Conservation (phyloP, 164 flowering plant species). For the Aristolochia fimbriata region DNA sequence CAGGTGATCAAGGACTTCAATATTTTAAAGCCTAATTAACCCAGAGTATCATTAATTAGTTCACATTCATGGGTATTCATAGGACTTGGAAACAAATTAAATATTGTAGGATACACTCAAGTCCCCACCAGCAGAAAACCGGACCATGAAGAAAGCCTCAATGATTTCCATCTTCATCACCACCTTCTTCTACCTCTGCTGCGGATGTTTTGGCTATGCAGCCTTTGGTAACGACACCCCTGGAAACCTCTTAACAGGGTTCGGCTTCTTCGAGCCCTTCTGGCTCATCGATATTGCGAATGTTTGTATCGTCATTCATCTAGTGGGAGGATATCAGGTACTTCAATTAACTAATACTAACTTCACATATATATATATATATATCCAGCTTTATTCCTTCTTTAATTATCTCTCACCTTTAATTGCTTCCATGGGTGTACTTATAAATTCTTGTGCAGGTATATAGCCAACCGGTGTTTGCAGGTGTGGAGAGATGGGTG, state of each 20-base stretch:
- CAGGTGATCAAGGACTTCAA: slow-evolving; percentile 39
- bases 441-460: slow-evolving; percentile 22
- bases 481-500: slow-evolving; percentile 32
- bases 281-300: slow-evolving; percentile 65
- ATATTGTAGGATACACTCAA: slow-evolving; percentile 47
- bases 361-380: not conserved
- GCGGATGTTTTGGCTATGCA: slow-evolving; percentile 66
- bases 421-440: too few species aligned
- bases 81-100: not conserved
- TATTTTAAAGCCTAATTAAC: too few species aligned
- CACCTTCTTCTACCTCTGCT: slow-evolving; percentile 56
- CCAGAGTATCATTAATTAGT: too few species aligned
- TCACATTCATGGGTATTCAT: not conserved
- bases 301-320: slow-evolving; percentile 51
- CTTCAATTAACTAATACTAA: not conserved
- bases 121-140: slow-evolving; percentile 57
- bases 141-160: slow-evolving; percentile 58
- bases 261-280: slow-evolving; percentile 52
- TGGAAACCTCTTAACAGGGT: slow-evolving; percentile 58
- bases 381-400: not conserved
- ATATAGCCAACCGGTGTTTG: slow-evolving; percentile 49
- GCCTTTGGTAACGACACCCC: slow-evolving; percentile 56
- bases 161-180: slow-evolving; percentile 34
- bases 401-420: too few species aligned
- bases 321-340: slow-evolving; percentile 74